Conservation (phyloP, 768 basidiomycete species). For the Mycena chlorophos region DNA sequence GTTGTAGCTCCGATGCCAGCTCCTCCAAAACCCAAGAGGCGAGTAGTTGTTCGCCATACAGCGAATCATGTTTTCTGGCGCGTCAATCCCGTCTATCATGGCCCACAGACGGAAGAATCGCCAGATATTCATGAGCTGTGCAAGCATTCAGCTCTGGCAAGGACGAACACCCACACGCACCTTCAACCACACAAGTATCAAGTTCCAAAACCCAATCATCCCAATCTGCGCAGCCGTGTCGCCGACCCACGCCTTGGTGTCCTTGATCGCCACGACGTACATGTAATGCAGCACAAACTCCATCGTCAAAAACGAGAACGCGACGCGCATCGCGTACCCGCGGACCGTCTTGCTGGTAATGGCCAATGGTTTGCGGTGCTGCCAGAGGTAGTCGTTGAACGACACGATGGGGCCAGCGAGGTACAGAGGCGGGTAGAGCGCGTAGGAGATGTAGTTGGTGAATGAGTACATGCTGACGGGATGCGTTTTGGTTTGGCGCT, state of each 20-base stretch:
- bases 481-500: constrained; percentile 59
- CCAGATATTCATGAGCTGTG: constrained; percentile 89
- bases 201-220: constrained; percentile 97
- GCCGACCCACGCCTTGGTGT: constrained; percentile 77
- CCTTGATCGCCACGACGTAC: constrained; percentile 97
- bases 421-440: constrained; percentile 91
- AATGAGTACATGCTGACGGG: constrained; percentile 61
- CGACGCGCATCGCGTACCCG: constrained; percentile 70
- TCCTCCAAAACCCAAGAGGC: constrained; percentile 88
- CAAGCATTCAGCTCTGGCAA: background rate
- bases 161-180: constrained; percentile 40
- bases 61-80: constrained; percentile 98
- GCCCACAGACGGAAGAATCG: constrained; percentile 97
- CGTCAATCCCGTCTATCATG: constrained; percentile 81
- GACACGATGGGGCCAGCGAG: constrained; percentile 96
- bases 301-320: constrained; percentile 76
- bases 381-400: constrained; percentile 94
- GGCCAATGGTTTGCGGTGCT: constrained; percentile 64
- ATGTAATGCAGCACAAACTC: constrained; percentile 91
- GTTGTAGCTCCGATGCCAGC: constrained; percentile 97
- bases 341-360: constrained; percentile 43
- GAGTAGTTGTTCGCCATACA: constrained; percentile 99
- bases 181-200: constrained; percentile 96
- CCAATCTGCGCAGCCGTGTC: constrained; percentile 77
- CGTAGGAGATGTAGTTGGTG: constrained; percentile 76